phyloP scores from a whole-genome alignment of 257 asterid species.

The Primulina tabacum region DNA sequence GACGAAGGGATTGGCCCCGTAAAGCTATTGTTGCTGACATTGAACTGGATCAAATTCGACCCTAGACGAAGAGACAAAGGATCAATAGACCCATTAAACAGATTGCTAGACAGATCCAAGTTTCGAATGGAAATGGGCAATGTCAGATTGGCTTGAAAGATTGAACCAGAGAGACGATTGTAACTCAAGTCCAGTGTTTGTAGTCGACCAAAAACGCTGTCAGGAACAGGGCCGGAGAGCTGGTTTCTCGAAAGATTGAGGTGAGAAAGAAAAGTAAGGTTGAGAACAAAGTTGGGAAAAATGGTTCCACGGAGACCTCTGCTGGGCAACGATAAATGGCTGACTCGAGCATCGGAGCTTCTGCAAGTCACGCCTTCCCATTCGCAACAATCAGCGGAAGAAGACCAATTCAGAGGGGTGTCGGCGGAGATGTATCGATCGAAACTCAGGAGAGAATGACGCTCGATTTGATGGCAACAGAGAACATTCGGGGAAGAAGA shows the following conservation, averaged over 20 bases:
- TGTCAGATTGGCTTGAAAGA: background rate
- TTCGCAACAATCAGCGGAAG: background rate
- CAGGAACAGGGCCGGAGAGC: background rate
- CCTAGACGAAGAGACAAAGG: background rate
- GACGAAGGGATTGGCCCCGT: constrained; percentile 38
- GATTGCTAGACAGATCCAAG: background rate
- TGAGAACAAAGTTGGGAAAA: background rate
- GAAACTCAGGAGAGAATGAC: background rate
- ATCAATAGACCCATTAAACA: background rate
- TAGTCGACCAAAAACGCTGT: background rate
- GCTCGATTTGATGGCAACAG: background rate
- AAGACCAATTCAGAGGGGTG: background rate
- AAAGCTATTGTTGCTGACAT: constrained; percentile 22
- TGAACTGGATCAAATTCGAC: background rate
- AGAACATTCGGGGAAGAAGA: background rate
- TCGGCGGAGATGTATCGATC: background rate
- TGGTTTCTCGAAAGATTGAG: background rate
- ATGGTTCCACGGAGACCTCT: background rate
- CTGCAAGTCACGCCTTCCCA: background rate
- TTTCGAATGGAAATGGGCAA: background rate
- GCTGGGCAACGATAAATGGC: background rate
- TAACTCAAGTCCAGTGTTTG: background rate
- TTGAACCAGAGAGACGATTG: background rate
- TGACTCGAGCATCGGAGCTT: background rate
- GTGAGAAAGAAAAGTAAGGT: background rate